Base-by-base conservation (phyloP, 345 rosid genomes). In the Brassica rapa region DNA sequence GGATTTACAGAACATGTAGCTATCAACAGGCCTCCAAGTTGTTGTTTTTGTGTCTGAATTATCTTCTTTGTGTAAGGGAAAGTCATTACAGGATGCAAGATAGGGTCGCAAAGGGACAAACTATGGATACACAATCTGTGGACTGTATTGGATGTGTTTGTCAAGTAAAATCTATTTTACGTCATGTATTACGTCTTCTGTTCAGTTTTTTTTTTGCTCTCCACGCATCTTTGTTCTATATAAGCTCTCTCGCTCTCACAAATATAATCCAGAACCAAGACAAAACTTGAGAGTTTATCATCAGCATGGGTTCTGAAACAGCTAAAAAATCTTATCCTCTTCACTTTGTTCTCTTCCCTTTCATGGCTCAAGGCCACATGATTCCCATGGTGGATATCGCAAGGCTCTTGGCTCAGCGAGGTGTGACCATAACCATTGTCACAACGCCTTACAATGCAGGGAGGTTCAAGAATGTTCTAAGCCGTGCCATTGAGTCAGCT, bases 311-410 rank as follows among this genome's bases (percentile, higher is more conserved):
- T 61, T 75, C 66, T 1, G 8, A 39, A 16, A 4, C 1, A 0
- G 1, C 4, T 27, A 19, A 25, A 37, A 11, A 66, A 5, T 8
- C 14, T 6, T 2, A 59, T 57, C 11, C 33, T 7, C 83, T 76
- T 49, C 80, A 77, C 37, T 56, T 71, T 77, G 72, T 71, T 65
- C 76, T 77, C 27, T 77, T 70, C 64, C 74, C 70, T 0, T 76
- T 69, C 70, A 77, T 69, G 67, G 72, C 64, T 46, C 73, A 72
- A 0, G 86, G 88, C 68, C 88, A 87, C 72, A 51, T 76, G 71
- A 84, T 84, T 11, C 88, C 83, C 24, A 72, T 84, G 83, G 21
- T 80, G 3, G 86, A 86, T 76, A 78, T 88, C 7, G 91, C 82
- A 23, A 81, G 74, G 67, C 29, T 83, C 8, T 39, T 88, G 25